These are phyloP conservation scores for Trifolium repens DNA, from an alignment of 306 rosid genomes.

Conservation along the genomic window DNA sequence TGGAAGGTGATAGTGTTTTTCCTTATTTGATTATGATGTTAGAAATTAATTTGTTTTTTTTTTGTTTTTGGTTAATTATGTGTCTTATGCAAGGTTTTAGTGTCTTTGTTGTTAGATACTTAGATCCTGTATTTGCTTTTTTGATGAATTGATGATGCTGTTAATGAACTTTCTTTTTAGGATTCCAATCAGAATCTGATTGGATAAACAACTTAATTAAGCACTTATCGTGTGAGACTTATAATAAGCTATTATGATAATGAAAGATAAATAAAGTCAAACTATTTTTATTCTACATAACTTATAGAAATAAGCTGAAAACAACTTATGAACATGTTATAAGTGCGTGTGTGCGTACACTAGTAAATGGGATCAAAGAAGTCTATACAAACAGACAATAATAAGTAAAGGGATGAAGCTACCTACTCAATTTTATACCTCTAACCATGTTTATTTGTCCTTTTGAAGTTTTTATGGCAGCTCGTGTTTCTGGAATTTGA, in stretches of 20 bases:
- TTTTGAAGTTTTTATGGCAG: background rate
- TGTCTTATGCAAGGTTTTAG: conserved; percentile 18
- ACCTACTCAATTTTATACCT: background rate
- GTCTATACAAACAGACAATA: no score
- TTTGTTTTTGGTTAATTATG: background rate
- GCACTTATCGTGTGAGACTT: no score
- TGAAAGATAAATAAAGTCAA: no score
- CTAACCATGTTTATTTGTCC: background rate
- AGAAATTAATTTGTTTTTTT: background rate
- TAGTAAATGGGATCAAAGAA: no score
- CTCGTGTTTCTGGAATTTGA: no score
- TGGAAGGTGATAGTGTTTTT: conserved; percentile 63
- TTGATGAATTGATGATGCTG: conserved; percentile 14
- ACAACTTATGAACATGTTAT: no score
- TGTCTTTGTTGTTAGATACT: conserved; percentile 4
- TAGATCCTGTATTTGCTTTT: conserved; percentile 5
- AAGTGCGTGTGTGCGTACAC: no score
- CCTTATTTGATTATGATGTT: conserved; percentile 13
- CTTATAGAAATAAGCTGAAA: no score
- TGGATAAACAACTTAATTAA: no score
- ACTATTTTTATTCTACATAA: no score
- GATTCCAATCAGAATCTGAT: background rate
- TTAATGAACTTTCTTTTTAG: conserved; percentile 12
- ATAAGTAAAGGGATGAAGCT: conserved; percentile 21
- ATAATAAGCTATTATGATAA: no score